Evolutionary conservation across 2,329 filamentous ascomycete genomes (phyloP), one percentile per base, ranked within the genome.

Genomic region (Arthroderma sp.): DNA sequence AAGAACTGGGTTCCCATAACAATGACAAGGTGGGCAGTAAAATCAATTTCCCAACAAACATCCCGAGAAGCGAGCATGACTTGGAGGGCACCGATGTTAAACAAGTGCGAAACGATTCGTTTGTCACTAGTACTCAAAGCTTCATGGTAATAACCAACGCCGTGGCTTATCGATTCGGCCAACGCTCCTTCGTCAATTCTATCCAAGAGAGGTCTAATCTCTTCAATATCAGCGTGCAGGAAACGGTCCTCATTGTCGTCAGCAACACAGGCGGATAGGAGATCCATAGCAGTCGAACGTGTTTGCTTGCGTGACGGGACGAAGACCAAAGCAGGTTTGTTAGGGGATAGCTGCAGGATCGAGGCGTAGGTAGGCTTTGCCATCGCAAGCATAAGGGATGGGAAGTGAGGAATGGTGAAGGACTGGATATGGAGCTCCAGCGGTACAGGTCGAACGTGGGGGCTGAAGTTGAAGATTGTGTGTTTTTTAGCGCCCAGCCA

Each of bases 1-100:
- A 89, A 98, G 66, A 88, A 95, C 58, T 98, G 91, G 1, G 93
- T 98, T 10, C 88, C 88, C 88, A 98, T 96, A 30, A 98, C 81
- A 40, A 98, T 77, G 9, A 96, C 88, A 9, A 98, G 72, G 60
- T 96, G 88, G 3, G 89, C 88, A 1, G 78, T 85, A 58, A 80
- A 81, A 51, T 94, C 80, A 43, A 98, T 71, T 65, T 96, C 89
- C 89, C 91, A 98, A 66, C 88, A 95, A 41, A 91, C 87, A 65
- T 98, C 89, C 43, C 91, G 79, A 5, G 81, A 84, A 28, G 81
- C 81, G 39, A 85, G 68, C 54, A 95, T 71, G 2, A 95, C 82
- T 56, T 95, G 89, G 33, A 94, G 85, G 4, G 86, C 88, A 36
- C 88, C 88, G 44, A 88, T 81, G 47, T 79, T 81, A 66, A 89